Evolutionary conservation across 108 stramenopile genomes (phyloP), one percentile per base, ranked within the genome.

Genomic region (Schizochytrium sp.): DNA sequence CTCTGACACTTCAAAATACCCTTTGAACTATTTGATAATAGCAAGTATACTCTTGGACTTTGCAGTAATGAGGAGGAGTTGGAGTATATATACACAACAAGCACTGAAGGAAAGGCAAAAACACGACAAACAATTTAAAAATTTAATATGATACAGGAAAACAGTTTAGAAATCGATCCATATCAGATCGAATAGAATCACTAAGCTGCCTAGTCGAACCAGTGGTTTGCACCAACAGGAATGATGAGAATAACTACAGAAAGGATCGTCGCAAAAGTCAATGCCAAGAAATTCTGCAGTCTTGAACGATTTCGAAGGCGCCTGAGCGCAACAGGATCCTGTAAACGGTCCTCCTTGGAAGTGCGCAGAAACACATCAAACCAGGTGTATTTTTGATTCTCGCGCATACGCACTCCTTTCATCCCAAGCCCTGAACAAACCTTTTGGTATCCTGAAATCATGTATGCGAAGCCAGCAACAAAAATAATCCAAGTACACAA

Each of bases 391-490:
- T 44, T 44, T 44, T 15, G 64, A 5, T 15, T 44, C 44, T 69
- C 64, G 64, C 64, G 64, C 64, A 69, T 69, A 44, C 64, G 40
- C 42, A 69, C 40, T 44, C 64, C 64, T 69, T 44, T 69, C 64
- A 44, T 44, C 19, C 64, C 64, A 44, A 69, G 64, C 64, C 64
- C 64, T 38, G 64, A 69, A 44, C 64, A 69, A 44, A 69, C 64
- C 5, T 44, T 38, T 44, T 38, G 28, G 12, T 38, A 28, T 8
- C 64, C 64, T 8, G 64, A 69, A 15, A 69, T 69, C 42, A 44
- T 44, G 64, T 69, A 69, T 7, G 12, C 12, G 10, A 69, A 28
- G 1, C 64, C 64, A 7, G 19, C 64, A 15, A 69, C 64, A 15
- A 69, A 69, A 44, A 69, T 38, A 44, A 69, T 69, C 64, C 64